Conservation (phyloP, 164 flowering plant species). For the Kalanchoe fedtschenkoi region DNA sequence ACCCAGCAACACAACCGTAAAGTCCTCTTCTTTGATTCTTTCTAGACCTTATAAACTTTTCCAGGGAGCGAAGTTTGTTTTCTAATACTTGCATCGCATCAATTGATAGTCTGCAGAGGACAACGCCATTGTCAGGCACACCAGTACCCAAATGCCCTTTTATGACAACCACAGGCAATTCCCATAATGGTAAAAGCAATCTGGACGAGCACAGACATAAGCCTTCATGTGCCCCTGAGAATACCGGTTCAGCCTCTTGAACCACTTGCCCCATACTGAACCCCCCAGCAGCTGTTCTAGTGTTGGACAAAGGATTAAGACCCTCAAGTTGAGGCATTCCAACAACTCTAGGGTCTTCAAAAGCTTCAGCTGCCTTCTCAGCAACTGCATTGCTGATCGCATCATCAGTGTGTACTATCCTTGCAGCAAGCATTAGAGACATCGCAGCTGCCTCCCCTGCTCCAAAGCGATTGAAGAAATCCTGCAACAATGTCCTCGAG, state of each 20-base stretch:
- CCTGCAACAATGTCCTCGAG: slow-evolving; percentile 74
- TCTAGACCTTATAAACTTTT: slow-evolving; percentile 74
- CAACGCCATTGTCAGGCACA: slow-evolving; percentile 38
- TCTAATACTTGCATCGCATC: slow-evolving; percentile 86
- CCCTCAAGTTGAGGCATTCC: slow-evolving; percentile 97
- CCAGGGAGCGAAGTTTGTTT: slow-evolving; percentile 78
- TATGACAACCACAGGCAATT: slow-evolving; percentile 66
- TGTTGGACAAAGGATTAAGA: slow-evolving; percentile 48
- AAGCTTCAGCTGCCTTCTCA: slow-evolving; percentile 94
- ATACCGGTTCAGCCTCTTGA: slow-evolving; percentile 92
- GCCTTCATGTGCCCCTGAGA: slow-evolving; percentile 99
- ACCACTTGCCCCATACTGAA: slow-evolving; percentile 99
- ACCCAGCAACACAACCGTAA: slow-evolving; percentile 87
- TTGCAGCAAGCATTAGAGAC: slow-evolving; percentile 86
- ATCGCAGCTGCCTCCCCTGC: slow-evolving; percentile 96
- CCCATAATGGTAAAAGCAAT: slow-evolving; percentile 91
- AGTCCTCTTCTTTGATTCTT: slow-evolving; percentile 92
- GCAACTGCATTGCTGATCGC: slow-evolving; percentile 58
- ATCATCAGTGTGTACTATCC: slow-evolving; percentile 54
- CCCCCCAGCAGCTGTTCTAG: slow-evolving; percentile 78
- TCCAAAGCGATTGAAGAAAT: slow-evolving; percentile 89
- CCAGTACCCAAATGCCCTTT: slow-evolving; percentile 44
- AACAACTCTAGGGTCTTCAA: slow-evolving; percentile 90
- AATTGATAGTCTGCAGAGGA: slow-evolving; percentile 67
- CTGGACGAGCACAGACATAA: slow-evolving; percentile 87